These are phyloP conservation scores for Talaromyces trachyspermus DNA, from an alignment of 495 filamentous ascomycete species.

Conservation along the genomic window DNA sequence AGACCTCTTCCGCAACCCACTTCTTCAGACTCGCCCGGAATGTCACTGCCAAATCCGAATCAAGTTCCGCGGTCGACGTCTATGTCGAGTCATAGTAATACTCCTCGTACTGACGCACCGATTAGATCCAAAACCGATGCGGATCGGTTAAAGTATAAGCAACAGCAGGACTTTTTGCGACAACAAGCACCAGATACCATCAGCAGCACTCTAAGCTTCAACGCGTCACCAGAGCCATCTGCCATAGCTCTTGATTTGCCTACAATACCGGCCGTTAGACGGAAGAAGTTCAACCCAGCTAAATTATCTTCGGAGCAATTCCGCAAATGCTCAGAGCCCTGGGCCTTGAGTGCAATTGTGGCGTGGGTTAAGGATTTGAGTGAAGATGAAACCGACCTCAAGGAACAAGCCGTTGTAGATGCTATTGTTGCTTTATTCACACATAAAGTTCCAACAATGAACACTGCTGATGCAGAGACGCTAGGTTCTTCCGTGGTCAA, in stretches of 20 bases:
- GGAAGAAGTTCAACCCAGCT: constrained; percentile 77
- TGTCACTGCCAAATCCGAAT: constrained; percentile 35
- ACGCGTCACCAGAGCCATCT: constrained; percentile 30
- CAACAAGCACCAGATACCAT: constrained; percentile 30
- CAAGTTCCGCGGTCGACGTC: constrained; percentile 82
- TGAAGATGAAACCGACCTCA: constrained; percentile 76
- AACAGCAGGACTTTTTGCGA: constrained; percentile 48
- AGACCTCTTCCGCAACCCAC: constrained; percentile 32
- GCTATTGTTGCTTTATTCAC: constrained; percentile 88
- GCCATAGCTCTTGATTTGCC: constrained; percentile 62
- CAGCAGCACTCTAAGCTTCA: constrained; percentile 33
- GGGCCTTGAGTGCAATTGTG: constrained; percentile 85
- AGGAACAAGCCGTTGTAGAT: constrained; percentile 72
- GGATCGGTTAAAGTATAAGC: constrained; percentile 53
- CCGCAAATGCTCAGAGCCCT: constrained; percentile 80
- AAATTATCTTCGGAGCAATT: constrained; percentile 81
- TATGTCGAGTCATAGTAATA: constrained; percentile 69
- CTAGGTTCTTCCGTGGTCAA: constrained; percentile 71
- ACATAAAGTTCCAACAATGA: constrained; percentile 97
- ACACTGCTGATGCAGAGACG: constrained; percentile 91
- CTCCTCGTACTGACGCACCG: constrained; percentile 71
- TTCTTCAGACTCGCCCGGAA: constrained; percentile 39
- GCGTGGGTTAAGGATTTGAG: constrained; percentile 82
- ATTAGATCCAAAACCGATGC: constrained; percentile 94
- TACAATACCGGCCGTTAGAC: constrained; percentile 58